phyloP scores from a whole-genome alignment of 352 stramenopile genomes.

The Phytophthora pseudosyringae region DNA sequence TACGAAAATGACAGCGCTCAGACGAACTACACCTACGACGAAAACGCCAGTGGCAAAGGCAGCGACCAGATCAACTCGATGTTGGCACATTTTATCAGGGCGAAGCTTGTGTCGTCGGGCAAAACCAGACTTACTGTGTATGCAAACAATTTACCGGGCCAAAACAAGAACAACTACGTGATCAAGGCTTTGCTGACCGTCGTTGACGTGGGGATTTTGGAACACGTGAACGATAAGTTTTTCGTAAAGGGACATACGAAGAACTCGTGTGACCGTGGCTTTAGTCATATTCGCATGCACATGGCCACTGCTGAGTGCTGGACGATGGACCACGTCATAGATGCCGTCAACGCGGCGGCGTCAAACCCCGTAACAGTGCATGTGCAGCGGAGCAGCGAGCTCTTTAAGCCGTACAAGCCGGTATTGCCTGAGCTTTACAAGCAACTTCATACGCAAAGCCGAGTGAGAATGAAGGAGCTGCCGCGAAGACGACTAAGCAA shows the following conservation, averaged over 20 bases:
- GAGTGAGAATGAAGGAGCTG: not conserved
- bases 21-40: constrained; percentile 29
- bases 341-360: constrained; percentile 1
- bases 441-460: not conserved
- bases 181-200: constrained; percentile 13
- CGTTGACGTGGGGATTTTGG: constrained; percentile 1
- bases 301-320: not conserved
- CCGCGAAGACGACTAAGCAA: too few relatives aligned
- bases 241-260: constrained; percentile 34
- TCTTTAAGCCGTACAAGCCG: constrained; percentile 4
- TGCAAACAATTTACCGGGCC: not conserved
- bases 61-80: constrained; percentile 29
- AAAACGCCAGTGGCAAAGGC: constrained; percentile 17
- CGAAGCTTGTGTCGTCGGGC: not conserved
- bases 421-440: constrained; percentile 14
- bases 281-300: constrained; percentile 13
- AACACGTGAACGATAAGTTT: constrained; percentile 19
- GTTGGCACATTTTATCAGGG: constrained; percentile 3
- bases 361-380: not conserved
- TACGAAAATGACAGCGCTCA: constrained; percentile 17
- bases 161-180: constrained; percentile 3
- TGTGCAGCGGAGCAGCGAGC: not conserved
- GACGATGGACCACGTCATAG: constrained; percentile 21
- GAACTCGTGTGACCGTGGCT: constrained; percentile 23
- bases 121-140: not conserved